A percentile compares a stretch with the other conserved stretches of the same genome.
phyloP scores from a whole-genome alignment of 345 rosid species.

The Lenwebbia sp. region DNA sequence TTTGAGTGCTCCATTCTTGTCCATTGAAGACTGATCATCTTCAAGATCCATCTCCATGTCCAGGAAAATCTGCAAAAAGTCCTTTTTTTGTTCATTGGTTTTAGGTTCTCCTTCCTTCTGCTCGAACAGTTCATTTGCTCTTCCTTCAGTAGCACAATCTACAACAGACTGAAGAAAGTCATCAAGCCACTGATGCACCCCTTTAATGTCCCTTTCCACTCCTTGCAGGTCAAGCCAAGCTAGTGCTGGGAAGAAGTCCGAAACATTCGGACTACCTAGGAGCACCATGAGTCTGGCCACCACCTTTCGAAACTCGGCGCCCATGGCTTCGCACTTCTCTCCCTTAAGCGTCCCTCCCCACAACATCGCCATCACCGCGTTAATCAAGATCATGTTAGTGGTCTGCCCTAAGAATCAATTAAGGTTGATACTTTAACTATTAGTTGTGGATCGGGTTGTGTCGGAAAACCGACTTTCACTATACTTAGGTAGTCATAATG shows the following conservation, averaged over 20 bases:
- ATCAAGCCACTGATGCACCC: neutral
- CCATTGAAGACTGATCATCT: no score
- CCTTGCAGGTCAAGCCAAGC: conserved; percentile 35
- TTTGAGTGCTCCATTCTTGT: no score
- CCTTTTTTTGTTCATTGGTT: neutral
- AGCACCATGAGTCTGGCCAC: conserved; percentile 7
- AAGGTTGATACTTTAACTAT: no score
- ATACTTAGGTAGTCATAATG: no score
- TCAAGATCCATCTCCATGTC: no score
- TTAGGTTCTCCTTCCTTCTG: neutral
- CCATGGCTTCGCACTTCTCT: neutral
- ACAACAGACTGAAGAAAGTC: conserved; percentile 9
- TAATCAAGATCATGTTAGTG: no score
- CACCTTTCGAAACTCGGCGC: conserved; percentile 1
- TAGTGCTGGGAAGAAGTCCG: conserved; percentile 2
- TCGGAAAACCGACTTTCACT: no score
- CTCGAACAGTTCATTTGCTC: neutral
- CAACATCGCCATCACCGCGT: conserved; percentile 15
- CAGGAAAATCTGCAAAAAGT: no score
- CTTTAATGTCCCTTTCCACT: conserved; percentile 9
- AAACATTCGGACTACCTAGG: conserved; percentile 23
- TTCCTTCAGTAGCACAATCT: neutral
- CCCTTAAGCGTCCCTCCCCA: conserved; percentile 23
- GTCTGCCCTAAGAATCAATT: no score
- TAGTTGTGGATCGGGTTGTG: no score